Percentiles rank a stretch among this genome's conserved stretches.
Evolutionary conservation across 441 rosid genomes (phyloP).

Genomic region (Daphne laureola): DNA sequence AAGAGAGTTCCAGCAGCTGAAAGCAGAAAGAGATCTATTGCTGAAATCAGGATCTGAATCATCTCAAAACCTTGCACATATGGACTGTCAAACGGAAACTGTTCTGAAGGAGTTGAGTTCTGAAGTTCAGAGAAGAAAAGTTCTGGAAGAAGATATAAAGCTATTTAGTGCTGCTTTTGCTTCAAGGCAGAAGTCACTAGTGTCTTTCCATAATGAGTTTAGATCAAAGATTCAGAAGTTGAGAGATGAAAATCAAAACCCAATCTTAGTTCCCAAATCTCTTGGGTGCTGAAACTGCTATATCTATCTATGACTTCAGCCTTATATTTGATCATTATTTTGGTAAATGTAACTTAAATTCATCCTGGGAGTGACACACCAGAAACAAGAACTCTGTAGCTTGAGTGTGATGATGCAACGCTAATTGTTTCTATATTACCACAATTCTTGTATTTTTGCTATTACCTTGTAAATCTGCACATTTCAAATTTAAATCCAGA

Average conservation of each 20-base stretch:
- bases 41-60: conserved; percentile 29
- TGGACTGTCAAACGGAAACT: conserved; percentile 45
- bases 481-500: too few species aligned
- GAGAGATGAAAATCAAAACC: conserved; percentile 27
- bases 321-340: too few species aligned
- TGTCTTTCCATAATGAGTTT: conserved; percentile 53
- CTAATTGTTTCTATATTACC: too few species aligned
- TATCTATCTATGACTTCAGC: too few species aligned
- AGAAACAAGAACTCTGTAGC: too few species aligned
- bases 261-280: conserved; percentile 35
- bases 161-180: conserved; percentile 55
- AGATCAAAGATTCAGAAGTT: conserved; percentile 53
- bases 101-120: conserved; percentile 42
- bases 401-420: too few species aligned
- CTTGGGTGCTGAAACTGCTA: conserved; percentile 18
- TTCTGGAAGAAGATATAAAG: conserved; percentile 65
- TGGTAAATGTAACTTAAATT: too few species aligned
- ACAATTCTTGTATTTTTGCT: too few species aligned
- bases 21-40: conserved; percentile 55
- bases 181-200: conserved; percentile 43
- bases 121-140: conserved; percentile 50
- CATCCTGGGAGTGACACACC: too few species aligned
- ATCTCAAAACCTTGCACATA: conserved; percentile 32
- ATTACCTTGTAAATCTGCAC: too few species aligned
- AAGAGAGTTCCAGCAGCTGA: conserved; percentile 42